Evolutionary conservation across 1,284 basidiomycete genomes (phyloP), one percentile per base, ranked within the genome.

Genomic region (Thecaphora thlaspeos): DNA sequence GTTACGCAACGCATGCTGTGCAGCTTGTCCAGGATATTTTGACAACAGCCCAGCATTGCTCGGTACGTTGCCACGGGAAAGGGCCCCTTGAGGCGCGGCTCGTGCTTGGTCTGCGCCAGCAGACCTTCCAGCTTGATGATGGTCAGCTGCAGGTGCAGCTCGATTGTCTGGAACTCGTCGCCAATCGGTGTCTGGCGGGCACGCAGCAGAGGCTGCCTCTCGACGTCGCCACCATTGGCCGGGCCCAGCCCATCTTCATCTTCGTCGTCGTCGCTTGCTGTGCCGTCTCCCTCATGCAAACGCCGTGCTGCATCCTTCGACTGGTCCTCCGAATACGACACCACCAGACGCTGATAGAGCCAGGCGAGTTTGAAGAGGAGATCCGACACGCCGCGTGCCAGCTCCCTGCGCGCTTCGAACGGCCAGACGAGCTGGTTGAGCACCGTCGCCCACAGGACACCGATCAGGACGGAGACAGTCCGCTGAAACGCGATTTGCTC

Each of bases 1-100:
- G 90, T 95, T 11, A 96, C 92, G 73, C 90, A 93, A 39, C 92
- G 85, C 88, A 97, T 94, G 67, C 88, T 89, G 77, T 97, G 94
- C 53, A 98, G 80, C 73, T 75, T 73, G 55, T 80, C 79, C 15
- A 80, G 80, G 60, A 96, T 92, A 4, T 86, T 87, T 77, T 97
- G 94, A 66, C 93, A 82, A 67, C 87, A 88, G 1, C 87, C 86
- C 73, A 98, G 80, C 52, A 96, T 87, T 9, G 85, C 85, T 8
- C 88, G 85, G 73, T 97, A 98, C 10, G 92, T 81, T 38, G 83
- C 73, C 71, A 60, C 89, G 79, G 44, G 79, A 43, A 75, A 75
- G 0, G 72, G 72, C 2, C 72, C 71, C 77, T 97, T 98, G 53
- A 97, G 79, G 38, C 94, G 87, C 3, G 92, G 92, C 73, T 98